phyloP scores from a whole-genome alignment of 1,139 yeast species.

The Yamadazyma friedrichii region DNA sequence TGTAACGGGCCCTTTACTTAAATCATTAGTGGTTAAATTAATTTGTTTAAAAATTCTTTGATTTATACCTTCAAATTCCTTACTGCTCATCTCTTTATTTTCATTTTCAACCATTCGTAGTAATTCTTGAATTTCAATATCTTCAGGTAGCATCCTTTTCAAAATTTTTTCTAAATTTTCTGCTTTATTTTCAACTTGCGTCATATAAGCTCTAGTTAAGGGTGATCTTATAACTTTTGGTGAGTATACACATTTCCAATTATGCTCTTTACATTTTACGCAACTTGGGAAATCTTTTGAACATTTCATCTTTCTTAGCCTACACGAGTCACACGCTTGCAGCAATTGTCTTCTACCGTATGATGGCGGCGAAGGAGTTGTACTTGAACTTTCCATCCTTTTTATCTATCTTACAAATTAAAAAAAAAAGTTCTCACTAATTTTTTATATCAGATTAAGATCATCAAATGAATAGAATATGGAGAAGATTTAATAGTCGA shows the following conservation, averaged over 20 bases:
- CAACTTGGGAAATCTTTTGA: slow-evolving; percentile 28
- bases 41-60: slow-evolving; percentile 16
- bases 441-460: no score
- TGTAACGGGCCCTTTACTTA: slow-evolving; percentile 18
- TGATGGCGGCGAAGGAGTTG: slow-evolving; percentile 3
- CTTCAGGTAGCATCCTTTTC: slow-evolving; percentile 19
- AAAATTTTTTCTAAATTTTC: slow-evolving; percentile 18
- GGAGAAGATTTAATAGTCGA: no score
- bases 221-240: slow-evolving; percentile 27
- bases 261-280: slow-evolving; percentile 26
- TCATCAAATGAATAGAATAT: no score
- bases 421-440: no score
- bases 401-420: background rate
- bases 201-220: slow-evolving; percentile 26
- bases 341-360: background rate
- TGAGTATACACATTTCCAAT: slow-evolving; percentile 27
- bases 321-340: slow-evolving; percentile 30
- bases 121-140: slow-evolving; percentile 20
- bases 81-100: slow-evolving; percentile 8
- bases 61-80: slow-evolving; percentile 9
- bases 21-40: slow-evolving; percentile 18
- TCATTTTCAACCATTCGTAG: slow-evolving; percentile 16
- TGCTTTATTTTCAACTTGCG: slow-evolving; percentile 23
- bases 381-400: slow-evolving; percentile 3
- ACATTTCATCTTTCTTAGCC: slow-evolving; percentile 27